Evolutionary conservation across 1,139 yeast species (phyloP), one percentile per base, ranked within the genome.

Genomic region (Groenewaldozyma auringiensis): DNA sequence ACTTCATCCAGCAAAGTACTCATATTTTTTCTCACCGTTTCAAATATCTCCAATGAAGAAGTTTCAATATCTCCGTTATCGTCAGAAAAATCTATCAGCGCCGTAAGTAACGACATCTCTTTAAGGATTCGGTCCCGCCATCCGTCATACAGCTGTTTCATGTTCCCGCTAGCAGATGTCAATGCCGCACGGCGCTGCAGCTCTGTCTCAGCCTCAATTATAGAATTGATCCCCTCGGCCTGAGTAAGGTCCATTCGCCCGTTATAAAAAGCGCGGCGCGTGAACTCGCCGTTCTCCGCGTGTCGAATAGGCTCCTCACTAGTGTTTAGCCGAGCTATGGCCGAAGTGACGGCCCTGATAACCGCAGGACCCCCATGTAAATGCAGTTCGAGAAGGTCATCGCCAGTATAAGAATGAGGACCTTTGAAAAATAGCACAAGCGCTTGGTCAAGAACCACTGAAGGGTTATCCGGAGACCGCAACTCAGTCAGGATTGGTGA

Each of bases 171-270:
- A 54, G 89, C 78, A 18, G 92, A 79, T 2, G 76, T 69, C 13
- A 87, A 65, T 0, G 95, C 88, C 1, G 94, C 80, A 1, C 76
- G 63, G 49, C 97, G 72, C 60, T 94, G 96, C 8, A 79, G 66
- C 62, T 92, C 98, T 0, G 98, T 92, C 59, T 92, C 97, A 0
- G 98, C 96, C 57, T 89, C 92, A 39, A 94, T 87, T 64, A 89
- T 68, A 46, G 86, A 95, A 50, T 92, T 72, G 8, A 92, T 79
- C 0, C 96, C 96, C 65, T 92, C 99, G 4, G 87, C 76, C 58
- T 89, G 89, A 0, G 96, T 87, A 51, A 94, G 59, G 53, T 78
- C 83, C 50, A 75, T 58, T 47, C 81, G 68, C 1, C 86, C 83
- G 61, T 85, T 85, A 45, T 78, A 65, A 57, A 84, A 86, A 0